A percentile compares a stretch with the other conserved stretches of the same genome.
phyloP scores from a whole-genome alignment of 495 filamentous ascomycete genomes.

The Talaromyces wortmannii region DNA sequence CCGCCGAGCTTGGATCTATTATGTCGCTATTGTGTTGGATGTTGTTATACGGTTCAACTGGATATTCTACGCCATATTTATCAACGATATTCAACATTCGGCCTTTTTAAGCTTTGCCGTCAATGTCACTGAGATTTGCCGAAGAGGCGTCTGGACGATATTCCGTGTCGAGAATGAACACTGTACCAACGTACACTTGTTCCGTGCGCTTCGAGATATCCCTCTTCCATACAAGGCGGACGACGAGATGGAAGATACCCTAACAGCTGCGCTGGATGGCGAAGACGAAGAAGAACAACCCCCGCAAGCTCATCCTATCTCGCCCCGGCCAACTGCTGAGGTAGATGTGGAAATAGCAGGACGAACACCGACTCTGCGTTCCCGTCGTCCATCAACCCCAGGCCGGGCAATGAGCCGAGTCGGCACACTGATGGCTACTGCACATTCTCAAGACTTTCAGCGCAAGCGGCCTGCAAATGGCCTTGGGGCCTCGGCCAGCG shows the following conservation, averaged over 20 bases:
- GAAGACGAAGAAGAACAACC: constrained; percentile 5
- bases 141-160: constrained; percentile 82
- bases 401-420: constrained; percentile 36
- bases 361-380: constrained; percentile 9
- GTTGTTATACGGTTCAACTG: constrained; percentile 90
- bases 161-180: constrained; percentile 98
- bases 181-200: constrained; percentile 76
- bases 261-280: background rate
- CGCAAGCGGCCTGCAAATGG: constrained; percentile 50
- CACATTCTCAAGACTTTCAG: constrained; percentile 86
- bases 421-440: constrained; percentile 57
- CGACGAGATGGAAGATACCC: constrained; percentile 18
- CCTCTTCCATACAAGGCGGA: constrained; percentile 70
- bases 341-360: constrained; percentile 8
- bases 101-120: constrained; percentile 71
- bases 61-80: constrained; percentile 89
- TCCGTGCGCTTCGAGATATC: constrained; percentile 75
- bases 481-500: constrained; percentile 14
- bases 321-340: constrained; percentile 5
- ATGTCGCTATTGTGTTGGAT: constrained; percentile 74
- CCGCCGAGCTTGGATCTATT: constrained; percentile 74
- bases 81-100: constrained; percentile 70
- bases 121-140: constrained; percentile 65
- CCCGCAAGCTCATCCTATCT: background rate
- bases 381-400: constrained; percentile 10